Percentiles rank a stretch among this genome's conserved stretches.
phyloP scores from a whole-genome alignment of 2,329 filamentous ascomycete genomes.

The Penicillium sp. region DNA sequence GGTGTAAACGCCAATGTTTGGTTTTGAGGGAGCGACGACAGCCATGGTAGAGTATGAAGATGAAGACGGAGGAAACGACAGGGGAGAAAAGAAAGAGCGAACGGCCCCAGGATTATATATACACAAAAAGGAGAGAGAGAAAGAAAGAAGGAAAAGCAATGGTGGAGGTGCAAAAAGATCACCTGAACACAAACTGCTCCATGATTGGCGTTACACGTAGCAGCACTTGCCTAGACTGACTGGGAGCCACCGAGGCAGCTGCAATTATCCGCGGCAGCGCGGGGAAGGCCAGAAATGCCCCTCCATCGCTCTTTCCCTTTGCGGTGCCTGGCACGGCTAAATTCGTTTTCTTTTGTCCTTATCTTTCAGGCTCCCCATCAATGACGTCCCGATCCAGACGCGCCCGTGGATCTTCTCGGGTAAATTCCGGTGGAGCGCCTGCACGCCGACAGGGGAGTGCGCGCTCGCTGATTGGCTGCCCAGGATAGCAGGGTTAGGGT shows the following conservation, averaged over 20 bases:
- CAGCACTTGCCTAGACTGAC: no score
- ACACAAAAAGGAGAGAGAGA: neutral
- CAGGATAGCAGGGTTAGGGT: no score
- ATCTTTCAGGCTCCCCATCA: neutral
- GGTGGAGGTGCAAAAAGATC: neutral
- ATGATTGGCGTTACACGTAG: neutral
- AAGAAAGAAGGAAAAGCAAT: neutral
- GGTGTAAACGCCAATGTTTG: constrained; percentile 94
- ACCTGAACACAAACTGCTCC: neutral
- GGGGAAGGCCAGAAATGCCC: neutral
- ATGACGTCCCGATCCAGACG: no score
- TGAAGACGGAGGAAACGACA: neutral
- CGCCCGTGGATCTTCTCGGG: neutral
- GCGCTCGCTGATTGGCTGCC: no score
- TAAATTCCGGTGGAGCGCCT: neutral
- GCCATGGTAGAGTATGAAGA: constrained; percentile 7
- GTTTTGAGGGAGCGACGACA: constrained; percentile 47
- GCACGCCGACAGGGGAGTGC: no score
- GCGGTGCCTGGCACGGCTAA: neutral
- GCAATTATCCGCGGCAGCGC: neutral
- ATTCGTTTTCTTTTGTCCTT: neutral
- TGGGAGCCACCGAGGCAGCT: neutral
- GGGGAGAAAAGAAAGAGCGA: neutral
- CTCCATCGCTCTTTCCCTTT: neutral
- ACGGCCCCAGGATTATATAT: neutral